Evolutionary conservation across 2,329 filamentous ascomycete genomes (phyloP).

Genomic region (Lecanicillium sp.): DNA sequence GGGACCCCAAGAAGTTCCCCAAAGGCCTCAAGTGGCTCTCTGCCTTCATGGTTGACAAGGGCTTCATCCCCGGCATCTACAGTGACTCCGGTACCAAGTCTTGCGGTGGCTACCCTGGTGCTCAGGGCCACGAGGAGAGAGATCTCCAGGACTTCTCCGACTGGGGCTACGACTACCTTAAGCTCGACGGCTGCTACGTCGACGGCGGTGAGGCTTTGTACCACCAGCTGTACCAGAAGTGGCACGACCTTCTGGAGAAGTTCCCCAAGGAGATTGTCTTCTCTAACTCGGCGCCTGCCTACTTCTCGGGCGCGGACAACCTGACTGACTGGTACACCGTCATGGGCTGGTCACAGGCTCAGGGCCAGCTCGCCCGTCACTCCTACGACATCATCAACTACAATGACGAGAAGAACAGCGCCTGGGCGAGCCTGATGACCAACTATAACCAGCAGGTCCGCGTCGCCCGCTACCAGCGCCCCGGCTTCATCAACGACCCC

Average conservation of each 20-base stretch:
- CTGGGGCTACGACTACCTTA: slow-evolving; percentile 35
- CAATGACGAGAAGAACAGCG: slow-evolving; percentile 28
- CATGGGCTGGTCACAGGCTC: slow-evolving; percentile 37
- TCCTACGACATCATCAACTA: slow-evolving; percentile 38
- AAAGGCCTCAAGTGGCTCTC: slow-evolving; percentile 37
- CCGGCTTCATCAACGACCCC: slow-evolving; percentile 33
- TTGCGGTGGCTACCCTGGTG: slow-evolving; percentile 38
- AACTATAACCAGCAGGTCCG: slow-evolving; percentile 40
- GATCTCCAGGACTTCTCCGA: slow-evolving; percentile 34
- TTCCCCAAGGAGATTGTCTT: slow-evolving; percentile 35
- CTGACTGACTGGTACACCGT: slow-evolving; percentile 38
- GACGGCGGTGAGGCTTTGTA: slow-evolving; percentile 19
- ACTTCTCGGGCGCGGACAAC: slow-evolving; percentile 32
- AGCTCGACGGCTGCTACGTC: slow-evolving; percentile 37
- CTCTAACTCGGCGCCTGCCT: slow-evolving; percentile 40
- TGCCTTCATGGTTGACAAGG: slow-evolving; percentile 29
- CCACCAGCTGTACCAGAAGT: slow-evolving; percentile 32
- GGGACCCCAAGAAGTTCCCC: slow-evolving; percentile 36
- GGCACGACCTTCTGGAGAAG: slow-evolving; percentile 34
- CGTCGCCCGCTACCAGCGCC: slow-evolving; percentile 33
- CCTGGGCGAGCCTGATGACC: slow-evolving; percentile 42
- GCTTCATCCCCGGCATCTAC: slow-evolving; percentile 42
- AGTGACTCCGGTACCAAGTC: slow-evolving; percentile 37
- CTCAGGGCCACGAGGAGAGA: slow-evolving; percentile 33
- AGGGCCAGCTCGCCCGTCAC: slow-evolving; percentile 39